These are phyloP conservation scores for Mycena pura DNA, from an alignment of 768 basidiomycete genomes.

Conservation along the genomic window DNA sequence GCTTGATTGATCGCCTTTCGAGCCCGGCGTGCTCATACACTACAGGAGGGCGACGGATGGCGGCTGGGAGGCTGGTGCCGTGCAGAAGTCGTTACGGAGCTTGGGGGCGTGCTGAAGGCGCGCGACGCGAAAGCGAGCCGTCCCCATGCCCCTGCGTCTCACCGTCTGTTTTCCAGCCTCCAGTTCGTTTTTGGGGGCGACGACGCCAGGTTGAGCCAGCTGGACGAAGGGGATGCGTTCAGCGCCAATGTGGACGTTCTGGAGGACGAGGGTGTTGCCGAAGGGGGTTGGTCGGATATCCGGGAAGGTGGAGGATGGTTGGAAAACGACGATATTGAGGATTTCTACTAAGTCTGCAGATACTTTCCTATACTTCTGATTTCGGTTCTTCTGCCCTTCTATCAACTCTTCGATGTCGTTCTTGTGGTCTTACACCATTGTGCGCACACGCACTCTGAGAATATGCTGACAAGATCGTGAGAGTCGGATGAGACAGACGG, in stretches of 20 bases:
- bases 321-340: slow-evolving; percentile 34
- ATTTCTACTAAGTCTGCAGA: slow-evolving; percentile 32
- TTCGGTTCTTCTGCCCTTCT: no score
- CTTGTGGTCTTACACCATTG: no score
- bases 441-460: no score
- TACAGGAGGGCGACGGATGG: slow-evolving; percentile 9
- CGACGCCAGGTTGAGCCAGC: slow-evolving; percentile 37
- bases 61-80: slow-evolving; percentile 50
- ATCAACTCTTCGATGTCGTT: not conserved
- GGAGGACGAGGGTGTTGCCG: slow-evolving; percentile 18
- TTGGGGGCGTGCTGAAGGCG: slow-evolving; percentile 66
- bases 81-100: slow-evolving; percentile 57
- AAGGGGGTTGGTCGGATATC: slow-evolving; percentile 27
- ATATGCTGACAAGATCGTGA: no score
- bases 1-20: no score
- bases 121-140: slow-evolving; percentile 37
- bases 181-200: slow-evolving; percentile 49
- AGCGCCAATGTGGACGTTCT: slow-evolving; percentile 18
- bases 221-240: slow-evolving; percentile 42
- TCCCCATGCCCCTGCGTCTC: slow-evolving; percentile 39
- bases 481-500: no score
- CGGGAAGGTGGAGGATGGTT: slow-evolving; percentile 44
- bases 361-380: not conserved
- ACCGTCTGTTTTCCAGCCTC: slow-evolving; percentile 60
- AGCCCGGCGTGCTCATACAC: no score